phyloP scores from a whole-genome alignment of 192 early-diverging fungal species.

The Gigaspora rosea region DNA sequence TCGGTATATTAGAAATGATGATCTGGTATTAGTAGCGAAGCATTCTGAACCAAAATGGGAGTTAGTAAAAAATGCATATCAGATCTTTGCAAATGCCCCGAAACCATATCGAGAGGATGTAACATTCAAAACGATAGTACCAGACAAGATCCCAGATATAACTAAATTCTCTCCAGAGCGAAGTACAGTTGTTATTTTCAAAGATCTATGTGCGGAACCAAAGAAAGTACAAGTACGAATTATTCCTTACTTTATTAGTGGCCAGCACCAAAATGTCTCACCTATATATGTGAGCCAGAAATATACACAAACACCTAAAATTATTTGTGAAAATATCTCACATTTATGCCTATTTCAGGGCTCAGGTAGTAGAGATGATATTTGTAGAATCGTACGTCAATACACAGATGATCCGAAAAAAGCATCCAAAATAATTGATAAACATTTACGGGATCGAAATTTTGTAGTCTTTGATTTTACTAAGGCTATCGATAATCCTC shows the following conservation, averaged over 20 bases:
- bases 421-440: slow-evolving; percentile 19
- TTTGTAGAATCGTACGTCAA: not conserved
- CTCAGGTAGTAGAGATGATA: not conserved
- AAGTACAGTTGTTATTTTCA: slow-evolving; percentile 7
- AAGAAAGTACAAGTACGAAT: slow-evolving; percentile 2
- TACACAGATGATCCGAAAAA: slow-evolving; percentile 14
- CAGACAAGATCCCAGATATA: slow-evolving; percentile 9
- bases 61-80: too few species aligned
- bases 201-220: slow-evolving; percentile 11
- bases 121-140: not conserved
- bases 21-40: not conserved
- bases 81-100: slow-evolving; percentile 4
- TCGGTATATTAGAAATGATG: slow-evolving; percentile 22
- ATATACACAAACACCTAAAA: slow-evolving; percentile 12
- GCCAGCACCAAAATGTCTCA: too few species aligned
- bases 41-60: too few species aligned
- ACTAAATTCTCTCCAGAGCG: not conserved
- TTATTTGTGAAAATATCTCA: slow-evolving; percentile 12
- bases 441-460: slow-evolving; percentile 1
- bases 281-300: not conserved
- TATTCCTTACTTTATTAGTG: not conserved
- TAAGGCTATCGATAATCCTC: not conserved
- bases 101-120: not conserved
- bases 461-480: not conserved
- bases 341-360: not conserved